Base-by-base conservation (phyloP, 805 yeast genomes). In the Metschnikowia arizonensis region DNA sequence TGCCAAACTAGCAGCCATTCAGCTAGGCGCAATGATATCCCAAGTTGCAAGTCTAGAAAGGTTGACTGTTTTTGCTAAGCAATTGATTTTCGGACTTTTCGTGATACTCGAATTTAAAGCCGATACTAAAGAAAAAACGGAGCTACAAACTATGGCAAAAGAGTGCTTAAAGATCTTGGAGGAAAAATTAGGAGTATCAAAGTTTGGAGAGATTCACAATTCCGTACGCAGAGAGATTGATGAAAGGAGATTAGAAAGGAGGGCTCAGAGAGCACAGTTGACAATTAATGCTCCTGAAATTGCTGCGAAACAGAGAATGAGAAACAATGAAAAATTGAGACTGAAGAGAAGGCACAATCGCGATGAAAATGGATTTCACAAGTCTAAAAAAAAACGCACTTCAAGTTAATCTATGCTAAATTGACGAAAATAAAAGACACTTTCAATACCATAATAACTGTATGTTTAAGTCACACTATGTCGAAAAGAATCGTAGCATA, bases 251-350 rank as follows among this genome's bases (percentile, higher is more conserved):
- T 76, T 76, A 47, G 95, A 88, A 40, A 79, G 97, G 64, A 81
- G 75, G 59, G 77, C 85, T 0, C 83, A 82, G 59, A 74, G 89
- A 46, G 85, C 95, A 0, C 82, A 85, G 47, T 66, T 88, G 60
- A 85, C 88, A 2, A 73, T 90, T 9, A 77, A 74, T 17, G 85
- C 84, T 3, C 98, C 98, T 0, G 96, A 85, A 12, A 65, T 77
- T 33, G 83, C 88, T n/a, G 93, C 96, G 1, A 77, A 76, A 53
- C 79, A 86, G 63, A 87, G 85, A 66, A 59, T 87, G 57, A 83
- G 74, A 65, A 87, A 85, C 62, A 95, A 90, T 66, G 79, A 74
- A 31, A 77, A 83, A 55, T 76, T 78, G 24, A 80, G 90, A 61
- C 93, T 85, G 50, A 86, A 83, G 72, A 77, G 96, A 63, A 84